Evolutionary conservation across 345 rosid species (phyloP).

Genomic region (Cardamine resedifolia): DNA sequence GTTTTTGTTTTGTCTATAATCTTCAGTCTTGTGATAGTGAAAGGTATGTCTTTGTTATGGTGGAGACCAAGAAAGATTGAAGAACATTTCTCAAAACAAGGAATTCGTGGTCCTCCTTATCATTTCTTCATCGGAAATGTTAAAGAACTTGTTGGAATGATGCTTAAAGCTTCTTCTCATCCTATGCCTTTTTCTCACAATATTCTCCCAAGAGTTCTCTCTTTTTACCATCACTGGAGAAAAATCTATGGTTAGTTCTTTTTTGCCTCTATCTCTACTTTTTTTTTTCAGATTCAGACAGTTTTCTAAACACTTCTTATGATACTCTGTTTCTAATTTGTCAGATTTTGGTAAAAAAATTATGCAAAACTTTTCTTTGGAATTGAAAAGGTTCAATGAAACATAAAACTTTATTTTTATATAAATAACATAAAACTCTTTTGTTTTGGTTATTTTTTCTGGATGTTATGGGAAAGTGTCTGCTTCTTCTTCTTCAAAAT

Average conservation of each 20-base stretch:
- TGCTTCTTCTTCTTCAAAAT: not conserved
- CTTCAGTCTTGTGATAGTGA: slow-evolving; percentile 43
- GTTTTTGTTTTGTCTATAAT: slow-evolving; percentile 37
- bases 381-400: not conserved
- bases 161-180: slow-evolving; percentile 82
- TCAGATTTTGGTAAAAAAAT: not conserved
- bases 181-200: slow-evolving; percentile 99
- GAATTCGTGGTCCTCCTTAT: slow-evolving; percentile 97
- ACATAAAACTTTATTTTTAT: not conserved
- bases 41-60: slow-evolving; percentile 64
- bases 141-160: slow-evolving; percentile 86
- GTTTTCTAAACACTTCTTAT: not conserved
- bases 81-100: slow-evolving; percentile 90
- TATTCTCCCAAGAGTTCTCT: slow-evolving; percentile 91
- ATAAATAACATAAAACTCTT: not conserved
- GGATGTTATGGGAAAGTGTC: not conserved
- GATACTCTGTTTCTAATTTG: slow-evolving; percentile 20
- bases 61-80: slow-evolving; percentile 94
- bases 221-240: slow-evolving; percentile 96
- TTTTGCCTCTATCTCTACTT: not conserved
- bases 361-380: no score
- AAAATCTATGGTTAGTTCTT: slow-evolving; percentile 73
- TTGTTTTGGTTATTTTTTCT: not conserved
- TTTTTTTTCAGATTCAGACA: slow-evolving; percentile 7
- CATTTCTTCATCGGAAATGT: slow-evolving; percentile 94